Evolutionary conservation across 179 eudicot species (phyloP), one percentile per base, ranked within the genome.

Genomic region (Carnegiea gigantea): DNA sequence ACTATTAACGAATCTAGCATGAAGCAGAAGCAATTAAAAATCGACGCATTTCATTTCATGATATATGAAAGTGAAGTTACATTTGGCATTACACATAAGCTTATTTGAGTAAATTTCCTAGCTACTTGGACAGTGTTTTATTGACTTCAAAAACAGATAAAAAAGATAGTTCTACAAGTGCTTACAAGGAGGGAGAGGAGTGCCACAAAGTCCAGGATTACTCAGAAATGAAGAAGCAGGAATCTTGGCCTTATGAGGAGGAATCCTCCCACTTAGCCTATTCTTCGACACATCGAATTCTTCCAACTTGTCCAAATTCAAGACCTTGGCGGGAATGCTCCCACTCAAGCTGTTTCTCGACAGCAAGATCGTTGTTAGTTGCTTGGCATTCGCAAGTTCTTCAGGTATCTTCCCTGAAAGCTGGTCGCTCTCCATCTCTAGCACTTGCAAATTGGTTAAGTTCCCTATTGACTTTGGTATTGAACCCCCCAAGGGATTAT

Each of bases 401-500:
- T 21, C 26, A 5, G 94, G 97, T 13, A 94, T 94, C 46, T 4
- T 33, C 33, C 95, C 98, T 6, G 86, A 62, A n/a, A 94, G 82
- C 67, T 73, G 81, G 60, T 88, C 77, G 1, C 70, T 49, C 6
- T 48, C 86, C 79, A 93, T 86, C 70, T 93, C 73, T 60, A 93
- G 68, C 57, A 86, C 89, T 81, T 77, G 84, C 75, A 93, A 70
- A 18, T 28, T 77, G 17, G 81, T 83, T 83, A 94, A 76, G 18
- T 88, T 92, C 70, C 97, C 98, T 3, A 95, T 2, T n/a, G 97
- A 88, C 48, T 75, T 85, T 5, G 98, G 98, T 77, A 95, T 86
- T 1, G 83, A 54, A 33, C 98, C 98, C 18, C 90, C 90, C 38
- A 95, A 38, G 0, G 89, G 89, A 33, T 95, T 95, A 49, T 86